Conservation (phyloP, 2,329 filamentous ascomycete species). For the Neurospora crassa region DNA sequence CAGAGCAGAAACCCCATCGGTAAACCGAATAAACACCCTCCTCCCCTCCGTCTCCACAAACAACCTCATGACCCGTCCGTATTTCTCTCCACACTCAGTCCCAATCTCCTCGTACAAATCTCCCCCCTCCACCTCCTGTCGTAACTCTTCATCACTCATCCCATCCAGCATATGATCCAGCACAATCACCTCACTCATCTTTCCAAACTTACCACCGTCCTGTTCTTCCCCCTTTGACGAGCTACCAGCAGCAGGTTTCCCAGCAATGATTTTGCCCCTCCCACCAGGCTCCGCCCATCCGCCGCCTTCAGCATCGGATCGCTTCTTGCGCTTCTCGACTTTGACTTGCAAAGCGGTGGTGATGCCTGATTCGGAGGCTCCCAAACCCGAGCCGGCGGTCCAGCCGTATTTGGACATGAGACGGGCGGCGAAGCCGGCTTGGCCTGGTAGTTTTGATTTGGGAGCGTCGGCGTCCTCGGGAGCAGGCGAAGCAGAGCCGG, state of each 20-base stretch:
- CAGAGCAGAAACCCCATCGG: constrained; percentile 71
- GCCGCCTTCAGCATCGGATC: constrained; percentile 62
- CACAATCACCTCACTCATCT: constrained; percentile 75
- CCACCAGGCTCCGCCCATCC: constrained; percentile 62
- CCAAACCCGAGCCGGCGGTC: constrained; percentile 79
- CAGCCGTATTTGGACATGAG: constrained; percentile 93
- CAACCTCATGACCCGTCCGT: constrained; percentile 73
- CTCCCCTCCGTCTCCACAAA: constrained; percentile 57
- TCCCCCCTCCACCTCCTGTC: constrained; percentile 60
- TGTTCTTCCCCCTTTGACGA: constrained; percentile 12
- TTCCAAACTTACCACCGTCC: constrained; percentile 41
- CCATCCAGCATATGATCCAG: constrained; percentile 78
- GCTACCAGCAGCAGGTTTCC: constrained; percentile 42
- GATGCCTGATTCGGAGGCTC: constrained; percentile 74
- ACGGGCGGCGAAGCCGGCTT: constrained; percentile 76
- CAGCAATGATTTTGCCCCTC: constrained; percentile 73
- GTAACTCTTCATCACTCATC: constrained; percentile 56
- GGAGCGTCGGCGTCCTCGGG: constrained; percentile 33
- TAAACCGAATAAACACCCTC: constrained; percentile 90
- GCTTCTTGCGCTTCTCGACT: constrained; percentile 77
- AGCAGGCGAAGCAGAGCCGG: constrained; percentile 24
- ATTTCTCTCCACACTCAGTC: constrained; percentile 84
- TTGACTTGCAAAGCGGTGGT: constrained; percentile 74
- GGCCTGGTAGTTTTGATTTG: constrained; percentile 53
- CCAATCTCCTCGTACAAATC: constrained; percentile 84